Percentiles rank a stretch among this genome's conserved stretches.
Conservation (phyloP, 148 eudicot genomes). For the Chenopodium suecicum region DNA sequence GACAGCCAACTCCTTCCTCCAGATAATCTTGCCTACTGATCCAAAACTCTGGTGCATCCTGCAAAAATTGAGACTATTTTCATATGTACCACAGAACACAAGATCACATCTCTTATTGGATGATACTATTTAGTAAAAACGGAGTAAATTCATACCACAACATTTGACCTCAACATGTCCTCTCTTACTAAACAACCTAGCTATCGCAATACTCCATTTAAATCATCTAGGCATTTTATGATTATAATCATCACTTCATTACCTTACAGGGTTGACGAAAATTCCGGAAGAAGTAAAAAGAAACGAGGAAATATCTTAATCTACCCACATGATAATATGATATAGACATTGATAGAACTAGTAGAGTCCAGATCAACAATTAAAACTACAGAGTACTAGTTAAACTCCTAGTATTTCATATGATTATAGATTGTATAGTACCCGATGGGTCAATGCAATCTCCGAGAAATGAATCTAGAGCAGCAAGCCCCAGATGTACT, state of each 20-base stretch:
- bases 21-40: slow-evolving; percentile 88
- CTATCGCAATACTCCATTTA: neutral
- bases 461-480: neutral
- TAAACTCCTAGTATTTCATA: no score
- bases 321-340: neutral
- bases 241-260: neutral
- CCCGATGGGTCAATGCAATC: neutral
- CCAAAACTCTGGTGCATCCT: slow-evolving; percentile 99
- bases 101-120: neutral
- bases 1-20: slow-evolving; percentile 91
- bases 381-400: no score
- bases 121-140: neutral
- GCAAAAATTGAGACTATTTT: slow-evolving; percentile 26
- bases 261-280: neutral
- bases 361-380: no score
- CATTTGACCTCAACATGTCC: neutral
- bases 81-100: neutral
- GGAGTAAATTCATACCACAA: neutral
- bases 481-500: neutral
- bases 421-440: neutral
- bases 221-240: neutral
- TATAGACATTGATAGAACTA: neutral
- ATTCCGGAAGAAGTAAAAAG: neutral
- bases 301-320: neutral
- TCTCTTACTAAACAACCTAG: neutral